Evolutionary conservation across 495 filamentous ascomycete genomes (phyloP).

Genomic region (Articulospora tetracladia): DNA sequence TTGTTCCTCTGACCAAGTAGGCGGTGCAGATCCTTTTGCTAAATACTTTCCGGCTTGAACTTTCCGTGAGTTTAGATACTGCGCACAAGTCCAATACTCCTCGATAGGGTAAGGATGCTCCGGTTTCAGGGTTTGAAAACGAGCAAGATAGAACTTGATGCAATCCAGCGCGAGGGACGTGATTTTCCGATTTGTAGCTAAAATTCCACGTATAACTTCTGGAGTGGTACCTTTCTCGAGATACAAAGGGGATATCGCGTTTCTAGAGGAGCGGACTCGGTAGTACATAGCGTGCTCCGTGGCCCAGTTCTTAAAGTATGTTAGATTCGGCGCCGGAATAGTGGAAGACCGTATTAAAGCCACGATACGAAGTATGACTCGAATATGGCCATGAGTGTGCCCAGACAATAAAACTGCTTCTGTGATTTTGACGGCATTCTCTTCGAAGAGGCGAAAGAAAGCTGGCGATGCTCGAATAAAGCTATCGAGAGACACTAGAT

Average conservation of each 20-base stretch:
- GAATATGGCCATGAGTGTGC: constrained; percentile 2
- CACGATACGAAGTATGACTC: not conserved
- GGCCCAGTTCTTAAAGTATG: not conserved
- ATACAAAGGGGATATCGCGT: not conserved
- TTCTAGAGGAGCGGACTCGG: not conserved
- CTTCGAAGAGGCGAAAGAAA: constrained; percentile 3
- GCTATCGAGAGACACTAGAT: constrained; percentile 12
- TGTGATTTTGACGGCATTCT: not conserved
- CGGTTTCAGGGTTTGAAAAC: constrained; percentile 1
- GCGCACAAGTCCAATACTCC: not conserved
- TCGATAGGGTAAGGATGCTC: not conserved
- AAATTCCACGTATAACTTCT: constrained; percentile 1
- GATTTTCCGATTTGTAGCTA: constrained; percentile 3
- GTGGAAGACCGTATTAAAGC: constrained; percentile 1
- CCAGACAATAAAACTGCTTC: constrained; percentile 2
- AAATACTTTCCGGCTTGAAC: not conserved
- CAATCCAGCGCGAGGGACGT: not conserved
- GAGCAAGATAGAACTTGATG: not conserved
- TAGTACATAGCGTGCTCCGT: not conserved
- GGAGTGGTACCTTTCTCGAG: not conserved
- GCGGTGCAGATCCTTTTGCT: not conserved
- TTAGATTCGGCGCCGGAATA: not conserved
- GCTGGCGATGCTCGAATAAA: constrained; percentile 7
- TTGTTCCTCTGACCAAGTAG: constrained; percentile 8
- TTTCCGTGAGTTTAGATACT: not conserved